Conservation (phyloP, 352 stramenopile genomes). For the Plasmopara halstedii region DNA sequence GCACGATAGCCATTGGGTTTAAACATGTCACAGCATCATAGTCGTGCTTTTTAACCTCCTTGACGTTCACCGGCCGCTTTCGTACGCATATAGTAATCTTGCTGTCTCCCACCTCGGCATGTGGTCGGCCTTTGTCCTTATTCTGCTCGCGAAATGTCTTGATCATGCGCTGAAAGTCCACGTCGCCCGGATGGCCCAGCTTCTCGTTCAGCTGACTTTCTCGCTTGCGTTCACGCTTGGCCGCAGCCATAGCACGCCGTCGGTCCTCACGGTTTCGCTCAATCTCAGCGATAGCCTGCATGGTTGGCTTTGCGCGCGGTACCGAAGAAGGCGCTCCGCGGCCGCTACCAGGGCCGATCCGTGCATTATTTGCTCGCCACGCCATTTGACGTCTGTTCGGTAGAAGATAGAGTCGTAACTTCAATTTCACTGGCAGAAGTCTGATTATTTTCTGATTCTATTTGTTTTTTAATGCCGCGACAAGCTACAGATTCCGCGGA, state of each 20-base stretch:
- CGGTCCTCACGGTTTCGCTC: constrained; percentile 81
- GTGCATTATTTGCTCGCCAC: constrained; percentile 18
- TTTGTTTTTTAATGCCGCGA: constrained; percentile 11
- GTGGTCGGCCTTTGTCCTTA: constrained; percentile 36
- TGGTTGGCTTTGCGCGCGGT: constrained; percentile 45
- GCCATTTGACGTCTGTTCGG: constrained; percentile 21
- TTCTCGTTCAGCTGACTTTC: constrained; percentile 81
- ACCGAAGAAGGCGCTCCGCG: constrained; percentile 6
- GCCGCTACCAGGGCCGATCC: background rate
- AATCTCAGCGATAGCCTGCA: constrained; percentile 73
- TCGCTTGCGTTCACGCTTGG: constrained; percentile 77
- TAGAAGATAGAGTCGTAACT: constrained; percentile 4
- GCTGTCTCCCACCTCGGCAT: constrained; percentile 44
- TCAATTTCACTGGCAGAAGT: constrained; percentile 1
- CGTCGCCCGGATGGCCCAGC: constrained; percentile 73
- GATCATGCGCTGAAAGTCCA: constrained; percentile 91
- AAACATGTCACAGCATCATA: constrained; percentile 95
- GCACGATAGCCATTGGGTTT: constrained; percentile 92
- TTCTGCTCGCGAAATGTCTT: constrained; percentile 78
- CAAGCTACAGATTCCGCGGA: constrained; percentile 5
- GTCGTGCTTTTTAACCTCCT: constrained; percentile 88
- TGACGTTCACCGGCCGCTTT: constrained; percentile 92
- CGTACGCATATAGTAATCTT: constrained; percentile 96
- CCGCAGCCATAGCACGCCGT: constrained; percentile 73
- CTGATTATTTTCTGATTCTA: constrained; percentile 4